These are phyloP conservation scores for Podospora sp. DNA, from an alignment of 495 filamentous ascomycete genomes.

Conservation along the genomic window DNA sequence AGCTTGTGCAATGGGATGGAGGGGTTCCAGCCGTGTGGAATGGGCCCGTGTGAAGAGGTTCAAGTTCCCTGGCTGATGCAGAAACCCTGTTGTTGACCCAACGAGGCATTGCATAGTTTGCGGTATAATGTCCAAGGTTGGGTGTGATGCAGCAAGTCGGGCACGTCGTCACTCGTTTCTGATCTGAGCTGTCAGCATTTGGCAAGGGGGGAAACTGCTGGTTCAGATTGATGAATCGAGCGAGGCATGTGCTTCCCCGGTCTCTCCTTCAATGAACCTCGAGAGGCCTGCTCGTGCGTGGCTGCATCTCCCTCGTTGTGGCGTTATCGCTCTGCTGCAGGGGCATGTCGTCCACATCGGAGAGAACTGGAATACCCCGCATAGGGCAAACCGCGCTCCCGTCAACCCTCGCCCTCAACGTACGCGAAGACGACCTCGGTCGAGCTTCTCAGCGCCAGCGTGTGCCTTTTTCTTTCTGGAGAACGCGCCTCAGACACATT, in stretches of 20 bases:
- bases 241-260: not conserved
- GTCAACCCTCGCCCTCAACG: too few relatives aligned
- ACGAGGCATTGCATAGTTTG: not conserved
- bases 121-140: not conserved
- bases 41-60: not conserved
- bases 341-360: too few relatives aligned
- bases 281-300: too few relatives aligned
- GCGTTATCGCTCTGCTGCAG: too few relatives aligned
- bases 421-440: too few relatives aligned
- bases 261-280: not conserved
- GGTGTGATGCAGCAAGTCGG: not conserved
- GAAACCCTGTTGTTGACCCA: not conserved
- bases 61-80: not conserved
- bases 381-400: too few relatives aligned
- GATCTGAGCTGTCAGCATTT: not conserved
- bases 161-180: not conserved
- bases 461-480: not conserved
- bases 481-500: not conserved
- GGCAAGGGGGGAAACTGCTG: not conserved
- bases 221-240: not conserved
- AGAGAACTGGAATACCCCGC: too few relatives aligned
- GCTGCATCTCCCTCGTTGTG: too few relatives aligned
- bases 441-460: too few relatives aligned
- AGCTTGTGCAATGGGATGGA: not conserved
- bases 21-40: not conserved